Evolutionary conservation across 2,329 filamentous ascomycete genomes (phyloP).

Genomic region (Escovopsis sp.): DNA sequence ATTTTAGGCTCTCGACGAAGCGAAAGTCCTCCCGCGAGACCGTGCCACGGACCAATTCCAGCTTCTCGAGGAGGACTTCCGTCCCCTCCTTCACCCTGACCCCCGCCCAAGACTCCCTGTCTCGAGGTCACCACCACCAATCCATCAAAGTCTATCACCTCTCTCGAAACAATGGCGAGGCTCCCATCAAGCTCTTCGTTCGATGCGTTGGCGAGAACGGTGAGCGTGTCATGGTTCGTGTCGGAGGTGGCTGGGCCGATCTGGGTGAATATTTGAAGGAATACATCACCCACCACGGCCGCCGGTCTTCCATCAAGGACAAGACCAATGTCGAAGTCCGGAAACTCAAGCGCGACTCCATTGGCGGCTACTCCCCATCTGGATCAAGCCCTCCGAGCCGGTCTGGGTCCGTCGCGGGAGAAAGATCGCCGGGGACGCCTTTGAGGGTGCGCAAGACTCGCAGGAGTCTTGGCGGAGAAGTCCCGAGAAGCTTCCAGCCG

Average conservation of each 20-base stretch:
- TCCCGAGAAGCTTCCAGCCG: conserved; percentile 18
- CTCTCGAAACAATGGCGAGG: conserved; percentile 65
- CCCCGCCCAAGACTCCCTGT: conserved; percentile 40
- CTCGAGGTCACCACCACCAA: conserved; percentile 38
- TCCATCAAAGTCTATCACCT: conserved; percentile 91
- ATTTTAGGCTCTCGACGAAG: conserved; percentile 36
- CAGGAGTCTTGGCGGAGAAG: conserved; percentile 22
- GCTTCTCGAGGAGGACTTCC: conserved; percentile 40
- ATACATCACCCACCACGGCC: conserved; percentile 82
- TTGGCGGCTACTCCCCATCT: conserved; percentile 14
- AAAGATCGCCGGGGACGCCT: conserved; percentile 28
- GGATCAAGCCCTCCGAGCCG: conserved; percentile 29
- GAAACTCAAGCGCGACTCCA: conserved; percentile 26
- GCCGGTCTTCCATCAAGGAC: conserved; percentile 36
- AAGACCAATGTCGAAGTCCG: conserved; percentile 41
- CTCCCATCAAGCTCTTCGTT: conserved; percentile 89
- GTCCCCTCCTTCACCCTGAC: conserved; percentile 57
- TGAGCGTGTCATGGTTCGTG: conserved; percentile 93
- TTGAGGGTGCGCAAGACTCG: conserved; percentile 41
- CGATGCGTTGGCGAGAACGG: conserved; percentile 79
- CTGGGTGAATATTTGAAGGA: conserved; percentile 87
- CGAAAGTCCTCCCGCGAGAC: conserved; percentile 28
- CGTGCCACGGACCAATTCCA: conserved; percentile 33
- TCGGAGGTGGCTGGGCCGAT: conserved; percentile 97
- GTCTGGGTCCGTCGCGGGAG: conserved; percentile 26